Conservation (phyloP, 257 asterid species). For the Nicotiana paniculata region DNA sequence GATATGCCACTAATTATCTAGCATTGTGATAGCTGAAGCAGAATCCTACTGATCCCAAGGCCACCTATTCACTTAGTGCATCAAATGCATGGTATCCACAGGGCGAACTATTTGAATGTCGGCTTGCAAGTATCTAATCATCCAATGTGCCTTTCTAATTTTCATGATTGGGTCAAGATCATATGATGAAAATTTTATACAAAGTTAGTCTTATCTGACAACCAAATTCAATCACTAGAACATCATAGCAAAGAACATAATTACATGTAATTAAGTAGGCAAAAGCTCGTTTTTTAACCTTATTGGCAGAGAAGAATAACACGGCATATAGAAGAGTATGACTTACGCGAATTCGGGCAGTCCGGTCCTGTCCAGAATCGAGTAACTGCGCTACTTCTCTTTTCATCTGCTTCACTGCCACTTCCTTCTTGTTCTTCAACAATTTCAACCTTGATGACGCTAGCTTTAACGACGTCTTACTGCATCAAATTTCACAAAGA, state of each 20-base stretch:
- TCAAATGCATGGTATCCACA: background rate
- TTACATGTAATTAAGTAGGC: background rate
- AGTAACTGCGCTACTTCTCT: slow-evolving; percentile 74
- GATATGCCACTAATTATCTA: background rate
- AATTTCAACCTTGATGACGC: slow-evolving; percentile 72
- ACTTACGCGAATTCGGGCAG: slow-evolving; percentile 77
- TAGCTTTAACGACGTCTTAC: slow-evolving; percentile 69
- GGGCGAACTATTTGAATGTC: background rate
- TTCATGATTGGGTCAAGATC: background rate
- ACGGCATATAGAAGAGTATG: background rate
- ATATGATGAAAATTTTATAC: background rate
- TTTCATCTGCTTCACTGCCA: slow-evolving; percentile 71
- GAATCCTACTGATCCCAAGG: background rate
- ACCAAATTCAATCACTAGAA: background rate
- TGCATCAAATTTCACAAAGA: slow-evolving; percentile 35
- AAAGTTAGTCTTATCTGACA: background rate
- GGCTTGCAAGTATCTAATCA: no score
- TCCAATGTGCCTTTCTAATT: no score
- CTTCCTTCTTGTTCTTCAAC: slow-evolving; percentile 77
- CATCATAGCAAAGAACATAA: background rate
- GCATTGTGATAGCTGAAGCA: background rate
- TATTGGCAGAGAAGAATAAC: background rate
- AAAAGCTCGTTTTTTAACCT: background rate
- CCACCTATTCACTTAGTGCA: background rate
- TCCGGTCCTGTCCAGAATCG: slow-evolving; percentile 69